Conservation (phyloP, 495 filamentous ascomycete genomes). For the Rusavskia elegans region DNA sequence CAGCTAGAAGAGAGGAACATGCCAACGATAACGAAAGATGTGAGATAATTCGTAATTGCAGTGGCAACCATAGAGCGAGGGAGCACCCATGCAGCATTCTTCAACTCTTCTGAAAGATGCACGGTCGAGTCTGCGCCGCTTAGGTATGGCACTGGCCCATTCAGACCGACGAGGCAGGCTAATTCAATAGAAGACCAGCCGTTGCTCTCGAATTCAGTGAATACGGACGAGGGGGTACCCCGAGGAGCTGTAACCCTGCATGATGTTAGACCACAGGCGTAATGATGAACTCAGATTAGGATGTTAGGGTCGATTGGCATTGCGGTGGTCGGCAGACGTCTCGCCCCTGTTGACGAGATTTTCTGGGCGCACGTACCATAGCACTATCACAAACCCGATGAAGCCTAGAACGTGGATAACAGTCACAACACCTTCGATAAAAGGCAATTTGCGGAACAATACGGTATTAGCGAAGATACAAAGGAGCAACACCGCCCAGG, state of each 20-base stretch:
- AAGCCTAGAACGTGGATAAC: slow-evolving; percentile 45
- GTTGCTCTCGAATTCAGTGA: slow-evolving; percentile 37
- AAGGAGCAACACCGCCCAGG: slow-evolving; percentile 29
- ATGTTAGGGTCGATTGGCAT: neutral
- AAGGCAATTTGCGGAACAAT: slow-evolving; percentile 34
- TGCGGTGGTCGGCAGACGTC: too few species aligned
- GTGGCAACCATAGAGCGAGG: slow-evolving; percentile 23
- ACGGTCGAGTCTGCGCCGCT: slow-evolving; percentile 25
- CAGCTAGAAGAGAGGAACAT: slow-evolving; percentile 9
- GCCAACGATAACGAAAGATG: slow-evolving; percentile 24
- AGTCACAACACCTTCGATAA: slow-evolving; percentile 40
- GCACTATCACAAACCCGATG: slow-evolving; percentile 41
- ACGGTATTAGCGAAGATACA: slow-evolving; percentile 39
- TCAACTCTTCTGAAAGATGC: slow-evolving; percentile 28
- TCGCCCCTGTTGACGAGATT: too few species aligned
- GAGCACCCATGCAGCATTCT: slow-evolving; percentile 21
- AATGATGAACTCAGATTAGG: neutral
- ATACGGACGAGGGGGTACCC: slow-evolving; percentile 32
- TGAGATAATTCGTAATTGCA: slow-evolving; percentile 20
- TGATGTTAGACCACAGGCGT: slow-evolving; percentile 1
- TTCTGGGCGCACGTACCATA: slow-evolving; percentile 26
- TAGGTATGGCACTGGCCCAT: slow-evolving; percentile 23
- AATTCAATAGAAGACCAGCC: slow-evolving; percentile 36
- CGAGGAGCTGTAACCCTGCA: slow-evolving; percentile 28
- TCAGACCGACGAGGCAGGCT: slow-evolving; percentile 38